Percentiles rank a stretch among this genome's conserved stretches.
Evolutionary conservation across 306 rosid genomes (phyloP).

Genomic region (Cicer cuneatum): DNA sequence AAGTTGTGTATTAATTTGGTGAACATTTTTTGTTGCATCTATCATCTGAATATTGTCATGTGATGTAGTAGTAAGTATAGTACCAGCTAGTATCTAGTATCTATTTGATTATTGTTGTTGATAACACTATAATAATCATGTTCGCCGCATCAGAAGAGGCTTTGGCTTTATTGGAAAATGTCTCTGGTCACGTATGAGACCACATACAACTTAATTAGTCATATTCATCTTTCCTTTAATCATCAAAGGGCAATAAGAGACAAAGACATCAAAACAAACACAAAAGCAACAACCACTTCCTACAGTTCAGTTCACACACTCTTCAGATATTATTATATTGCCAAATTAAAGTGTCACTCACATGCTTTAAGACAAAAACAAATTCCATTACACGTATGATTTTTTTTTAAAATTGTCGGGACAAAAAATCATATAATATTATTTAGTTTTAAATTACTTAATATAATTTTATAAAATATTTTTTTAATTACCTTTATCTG

Average conservation of each 20-base stretch:
- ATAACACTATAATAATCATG: constrained; percentile 6
- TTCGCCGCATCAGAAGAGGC: background rate
- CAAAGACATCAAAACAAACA: background rate
- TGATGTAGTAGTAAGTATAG: background rate
- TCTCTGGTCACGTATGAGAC: constrained; percentile 43
- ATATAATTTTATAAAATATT: too few species aligned
- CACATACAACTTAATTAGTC: constrained; percentile 35
- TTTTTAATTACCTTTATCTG: too few species aligned
- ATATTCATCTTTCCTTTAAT: background rate
- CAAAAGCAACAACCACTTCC: constrained; percentile 29
- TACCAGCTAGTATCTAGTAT: too few species aligned
- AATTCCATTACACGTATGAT: too few species aligned
- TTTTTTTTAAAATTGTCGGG: too few species aligned
- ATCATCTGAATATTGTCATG: background rate
- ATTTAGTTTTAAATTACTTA: too few species aligned
- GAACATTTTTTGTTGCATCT: too few species aligned
- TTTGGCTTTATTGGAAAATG: constrained; percentile 36
- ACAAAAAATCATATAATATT: too few species aligned
- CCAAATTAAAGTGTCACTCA: constrained; percentile 8
- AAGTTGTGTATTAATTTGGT: too few species aligned
- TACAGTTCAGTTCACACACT: background rate
- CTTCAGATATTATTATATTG: background rate
- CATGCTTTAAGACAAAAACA: background rate
- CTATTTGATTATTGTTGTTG: background rate
- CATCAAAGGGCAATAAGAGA: background rate